Percentiles rank a stretch among this genome's conserved stretches.
These are phyloP conservation scores for Diutina siamensis DNA, from an alignment of 1,139 yeast species.

Conservation along the genomic window DNA sequence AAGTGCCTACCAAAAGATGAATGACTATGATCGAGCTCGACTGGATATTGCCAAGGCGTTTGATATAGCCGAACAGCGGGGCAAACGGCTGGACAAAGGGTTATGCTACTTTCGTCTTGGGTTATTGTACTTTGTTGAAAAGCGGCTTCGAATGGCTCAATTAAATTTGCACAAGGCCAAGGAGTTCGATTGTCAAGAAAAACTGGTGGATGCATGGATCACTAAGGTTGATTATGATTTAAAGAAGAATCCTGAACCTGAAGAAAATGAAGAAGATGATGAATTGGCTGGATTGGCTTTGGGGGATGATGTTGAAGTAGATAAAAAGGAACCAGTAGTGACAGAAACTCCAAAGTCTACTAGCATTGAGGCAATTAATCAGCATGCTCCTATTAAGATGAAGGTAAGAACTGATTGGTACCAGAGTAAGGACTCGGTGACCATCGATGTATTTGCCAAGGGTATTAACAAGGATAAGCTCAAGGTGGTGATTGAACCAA, in stretches of 20 bases:
- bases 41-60: slow-evolving; percentile 46
- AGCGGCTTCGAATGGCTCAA: slow-evolving; percentile 36
- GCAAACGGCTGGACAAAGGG: slow-evolving; percentile 42
- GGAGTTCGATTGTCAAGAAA: slow-evolving; percentile 33
- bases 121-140: slow-evolving; percentile 35
- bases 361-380: slow-evolving; percentile 22
- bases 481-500: slow-evolving; percentile 22
- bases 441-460: slow-evolving; percentile 64
- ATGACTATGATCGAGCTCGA: slow-evolving; percentile 37
- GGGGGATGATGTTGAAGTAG: no score
- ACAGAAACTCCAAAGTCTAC: slow-evolving; percentile 13
- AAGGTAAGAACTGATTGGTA: slow-evolving; percentile 71
- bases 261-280: background rate
- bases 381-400: slow-evolving; percentile 29
- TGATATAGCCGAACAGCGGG: slow-evolving; percentile 37
- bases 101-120: slow-evolving; percentile 52
- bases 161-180: slow-evolving; percentile 39
- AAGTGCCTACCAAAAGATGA: slow-evolving; percentile 43
- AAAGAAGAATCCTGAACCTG: slow-evolving; percentile 10
- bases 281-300: slow-evolving; percentile 1
- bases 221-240: slow-evolving; percentile 29
- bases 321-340: background rate
- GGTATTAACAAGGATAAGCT: slow-evolving; percentile 39
- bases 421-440: slow-evolving; percentile 46
- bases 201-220: slow-evolving; percentile 41